Base-by-base conservation (phyloP, 352 stramenopile genomes). In the Phytophthora fragariaefolia region DNA sequence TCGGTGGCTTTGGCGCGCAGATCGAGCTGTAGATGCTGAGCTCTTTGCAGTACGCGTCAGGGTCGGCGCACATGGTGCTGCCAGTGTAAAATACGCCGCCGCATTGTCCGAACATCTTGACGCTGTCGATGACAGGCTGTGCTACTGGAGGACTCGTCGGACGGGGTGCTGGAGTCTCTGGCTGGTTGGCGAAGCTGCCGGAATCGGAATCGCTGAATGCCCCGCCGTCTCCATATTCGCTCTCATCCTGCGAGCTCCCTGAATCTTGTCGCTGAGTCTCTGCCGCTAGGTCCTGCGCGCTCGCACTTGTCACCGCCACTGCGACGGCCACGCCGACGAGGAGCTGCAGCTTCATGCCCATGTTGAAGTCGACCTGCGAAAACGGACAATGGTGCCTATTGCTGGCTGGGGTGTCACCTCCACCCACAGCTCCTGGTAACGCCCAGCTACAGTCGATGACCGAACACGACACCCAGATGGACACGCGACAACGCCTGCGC, bases 1-100 rank as follows among this genome's bases (percentile, higher is more conserved):
- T 3, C 1, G 47, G 12, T 22, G 42, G 50, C 23, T 50, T 71
- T 23, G 63, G 56, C 2, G 57, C 61, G 63, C 63, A 71, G 22
- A 71, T 71, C 7, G 56, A 71, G 56, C 49, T 71, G 63, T 66
- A 71, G 23, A 66, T 48, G 50, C 57, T 71, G 4, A 71, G 56
- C 24, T 66, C 28, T 13, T 62, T 57, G 63, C 63, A 71, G 22
- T 66, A 62, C 4, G 56, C 63, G 63, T 66, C 56, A 1, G 57
- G 58, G 43, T 71, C 57, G 45, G 20, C 24, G 60, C 60, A 74
- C 23, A 26, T 34, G 30, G 42, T 70, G 60, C 20, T 66, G 40
- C 60, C 66, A 3, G 59, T 58, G 48, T 74, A 70, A 48, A 66
- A 70, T 4, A 67, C 32, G n/a, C 66, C 59, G 20, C 59, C 66